A percentile compares a stretch with the other conserved stretches of the same genome.
phyloP scores from a whole-genome alignment of 768 basidiomycete genomes.

The Botryobasidium botryosum region DNA sequence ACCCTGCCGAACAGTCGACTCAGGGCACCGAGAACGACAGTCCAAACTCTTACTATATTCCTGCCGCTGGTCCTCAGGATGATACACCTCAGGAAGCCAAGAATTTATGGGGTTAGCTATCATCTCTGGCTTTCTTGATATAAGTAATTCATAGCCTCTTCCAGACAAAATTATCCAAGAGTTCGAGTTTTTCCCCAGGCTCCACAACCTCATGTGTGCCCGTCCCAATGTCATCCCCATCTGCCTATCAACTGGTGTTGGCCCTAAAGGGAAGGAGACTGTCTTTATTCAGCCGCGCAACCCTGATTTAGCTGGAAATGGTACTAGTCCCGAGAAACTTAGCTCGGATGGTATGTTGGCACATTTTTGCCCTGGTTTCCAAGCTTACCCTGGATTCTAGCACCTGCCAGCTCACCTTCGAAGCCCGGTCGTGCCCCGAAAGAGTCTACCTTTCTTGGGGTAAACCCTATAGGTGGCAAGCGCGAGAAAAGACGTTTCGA shows the following conservation, averaged over 20 bases:
- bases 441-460: neutral
- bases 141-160: neutral
- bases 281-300: constrained; percentile 12
- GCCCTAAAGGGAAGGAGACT: constrained; percentile 15
- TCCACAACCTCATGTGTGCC: constrained; percentile 9
- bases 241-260: constrained; percentile 18
- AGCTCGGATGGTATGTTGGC: neutral
- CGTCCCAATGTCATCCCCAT: constrained; percentile 18
- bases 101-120: constrained; percentile 18
- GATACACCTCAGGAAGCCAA: constrained; percentile 11
- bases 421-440: neutral
- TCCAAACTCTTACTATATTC: constrained; percentile 7
- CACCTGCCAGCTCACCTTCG: neutral
- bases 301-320: neutral
- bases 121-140: neutral
- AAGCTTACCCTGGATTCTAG: neutral
- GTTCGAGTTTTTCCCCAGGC: constrained; percentile 14
- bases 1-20: constrained; percentile 12
- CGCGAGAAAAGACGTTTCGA: neutral
- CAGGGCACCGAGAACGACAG: neutral
- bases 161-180: constrained; percentile 14
- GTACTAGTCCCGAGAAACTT: neutral
- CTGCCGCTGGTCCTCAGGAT: constrained; percentile 10
- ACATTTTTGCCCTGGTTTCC: too few species aligned
- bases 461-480: neutral